phyloP scores from a whole-genome alignment of 441 rosid species.

The Arabidopsis hybrid region DNA sequence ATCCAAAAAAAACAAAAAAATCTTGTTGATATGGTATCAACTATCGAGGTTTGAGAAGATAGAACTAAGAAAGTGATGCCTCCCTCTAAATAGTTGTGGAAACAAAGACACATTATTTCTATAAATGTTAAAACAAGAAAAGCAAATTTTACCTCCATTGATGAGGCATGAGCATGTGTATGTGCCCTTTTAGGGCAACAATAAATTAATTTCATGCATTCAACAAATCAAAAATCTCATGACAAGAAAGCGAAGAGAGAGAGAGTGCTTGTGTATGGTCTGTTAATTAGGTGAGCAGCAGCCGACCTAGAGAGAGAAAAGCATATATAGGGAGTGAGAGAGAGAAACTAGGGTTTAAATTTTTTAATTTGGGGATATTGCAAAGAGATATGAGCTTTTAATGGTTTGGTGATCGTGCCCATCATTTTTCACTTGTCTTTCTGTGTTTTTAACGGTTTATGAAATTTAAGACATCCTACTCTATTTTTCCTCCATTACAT shows the following conservation, averaged over 20 bases:
- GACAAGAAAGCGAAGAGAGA: slow-evolving; percentile 40
- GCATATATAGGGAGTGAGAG: slow-evolving; percentile 21
- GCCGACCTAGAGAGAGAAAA: slow-evolving; percentile 52
- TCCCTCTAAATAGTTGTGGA: slow-evolving; percentile 45
- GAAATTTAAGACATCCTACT: slow-evolving; percentile 38
- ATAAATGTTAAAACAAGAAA: slow-evolving; percentile 44
- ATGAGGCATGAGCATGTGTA: slow-evolving; percentile 48
- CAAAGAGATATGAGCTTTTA: slow-evolving; percentile 50
- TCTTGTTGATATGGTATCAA: slow-evolving; percentile 1
- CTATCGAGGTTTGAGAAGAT: slow-evolving; percentile 36
- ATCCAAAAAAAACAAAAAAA: not conserved
- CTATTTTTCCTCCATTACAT: slow-evolving; percentile 15
- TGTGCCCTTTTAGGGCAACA: slow-evolving; percentile 47
- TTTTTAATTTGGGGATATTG: slow-evolving; percentile 47
- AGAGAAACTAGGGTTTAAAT: slow-evolving; percentile 40
- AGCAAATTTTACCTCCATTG: slow-evolving; percentile 44
- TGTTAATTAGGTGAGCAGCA: slow-evolving; percentile 46
- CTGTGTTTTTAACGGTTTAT: slow-evolving; percentile 63
- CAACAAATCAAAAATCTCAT: slow-evolving; percentile 18
- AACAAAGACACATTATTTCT: slow-evolving; percentile 39
- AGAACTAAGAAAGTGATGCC: slow-evolving; percentile 37
- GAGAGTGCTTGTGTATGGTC: slow-evolving; percentile 34
- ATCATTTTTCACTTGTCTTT: slow-evolving; percentile 54
- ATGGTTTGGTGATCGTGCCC: slow-evolving; percentile 49
- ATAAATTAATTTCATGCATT: slow-evolving; percentile 41